These are phyloP conservation scores for Auricularia sp. DNA, from an alignment of 768 basidiomycete genomes.

Conservation along the genomic window DNA sequence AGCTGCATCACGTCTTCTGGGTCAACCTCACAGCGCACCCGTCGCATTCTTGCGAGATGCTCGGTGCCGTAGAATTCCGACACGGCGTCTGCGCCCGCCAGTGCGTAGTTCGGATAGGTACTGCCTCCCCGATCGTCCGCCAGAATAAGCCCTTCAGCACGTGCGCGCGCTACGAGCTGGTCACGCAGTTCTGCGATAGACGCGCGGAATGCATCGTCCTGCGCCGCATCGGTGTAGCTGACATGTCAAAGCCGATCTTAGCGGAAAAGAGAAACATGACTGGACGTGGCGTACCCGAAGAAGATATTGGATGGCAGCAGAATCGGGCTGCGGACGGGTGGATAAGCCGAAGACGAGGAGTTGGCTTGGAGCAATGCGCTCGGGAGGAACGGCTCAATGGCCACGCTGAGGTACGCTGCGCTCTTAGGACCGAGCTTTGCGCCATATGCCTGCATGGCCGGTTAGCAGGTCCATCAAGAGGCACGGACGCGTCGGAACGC, in stretches of 20 bases:
- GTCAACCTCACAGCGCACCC: conserved; percentile 8
- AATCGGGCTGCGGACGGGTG: conserved; percentile 12
- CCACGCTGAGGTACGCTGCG: not conserved
- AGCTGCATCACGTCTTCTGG: conserved; percentile 14
- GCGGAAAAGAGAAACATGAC: not conserved
- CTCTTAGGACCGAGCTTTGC: not conserved
- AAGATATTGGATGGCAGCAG: conserved; percentile 11
- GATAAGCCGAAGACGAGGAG: conserved; percentile 9
- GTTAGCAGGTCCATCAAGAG: not conserved
- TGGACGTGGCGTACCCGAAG: conserved; percentile 6
- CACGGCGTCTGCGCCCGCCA: conserved; percentile 8
- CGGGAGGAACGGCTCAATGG: conserved; percentile 10
- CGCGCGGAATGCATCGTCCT: not conserved
- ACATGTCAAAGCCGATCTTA: not conserved
- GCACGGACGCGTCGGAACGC: not conserved
- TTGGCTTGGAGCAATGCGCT: conserved; percentile 4
- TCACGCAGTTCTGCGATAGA: conserved; percentile 1
- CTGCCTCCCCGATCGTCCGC: not conserved
- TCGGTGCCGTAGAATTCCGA: conserved; percentile 9
- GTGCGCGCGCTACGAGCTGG: conserved; percentile 3
- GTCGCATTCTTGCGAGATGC: conserved; percentile 9
- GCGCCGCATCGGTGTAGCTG: not conserved
- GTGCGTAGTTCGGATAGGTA: conserved; percentile 15
- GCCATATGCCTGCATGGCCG: not conserved
- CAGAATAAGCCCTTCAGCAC: conserved; percentile 12